These are phyloP conservation scores for Neurospora terricola DNA, from an alignment of 495 filamentous ascomycete species.

Conservation along the genomic window DNA sequence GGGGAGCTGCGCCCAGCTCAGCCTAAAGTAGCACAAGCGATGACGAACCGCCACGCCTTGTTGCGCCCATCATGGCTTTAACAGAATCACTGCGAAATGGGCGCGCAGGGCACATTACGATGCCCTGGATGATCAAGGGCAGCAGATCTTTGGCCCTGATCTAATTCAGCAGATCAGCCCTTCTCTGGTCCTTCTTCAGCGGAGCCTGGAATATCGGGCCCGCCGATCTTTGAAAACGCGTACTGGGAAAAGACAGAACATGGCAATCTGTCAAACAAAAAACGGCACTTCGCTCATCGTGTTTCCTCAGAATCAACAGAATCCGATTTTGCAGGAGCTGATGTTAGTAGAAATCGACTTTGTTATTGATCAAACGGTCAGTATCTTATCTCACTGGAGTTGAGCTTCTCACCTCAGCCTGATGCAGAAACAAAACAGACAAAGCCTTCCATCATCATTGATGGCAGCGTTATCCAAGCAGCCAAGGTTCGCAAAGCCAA, in stretches of 20 bases:
- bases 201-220: not conserved
- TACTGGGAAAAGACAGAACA: not conserved
- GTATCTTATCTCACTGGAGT: not conserved
- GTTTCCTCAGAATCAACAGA: not conserved
- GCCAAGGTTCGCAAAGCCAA: not conserved
- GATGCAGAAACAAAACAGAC: not conserved
- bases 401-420: not conserved
- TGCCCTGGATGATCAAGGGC: not conserved
- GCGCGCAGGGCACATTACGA: not conserved
- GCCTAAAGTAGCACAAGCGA: slow-evolving; percentile 5
- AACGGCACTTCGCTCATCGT: not conserved
- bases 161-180: not conserved
- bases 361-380: not conserved
- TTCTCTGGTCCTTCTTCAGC: not conserved
- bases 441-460: not conserved
- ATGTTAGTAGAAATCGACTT: not conserved
- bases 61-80: not conserved
- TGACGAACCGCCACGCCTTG: slow-evolving; percentile 1
- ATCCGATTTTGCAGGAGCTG: not conserved
- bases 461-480: not conserved
- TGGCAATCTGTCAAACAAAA: not conserved
- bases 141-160: not conserved
- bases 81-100: not conserved
- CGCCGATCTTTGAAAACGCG: not conserved
- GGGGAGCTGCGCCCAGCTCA: not conserved